Base-by-base conservation (phyloP, 1,284 basidiomycete genomes). In the Anthracocystis setariae region DNA sequence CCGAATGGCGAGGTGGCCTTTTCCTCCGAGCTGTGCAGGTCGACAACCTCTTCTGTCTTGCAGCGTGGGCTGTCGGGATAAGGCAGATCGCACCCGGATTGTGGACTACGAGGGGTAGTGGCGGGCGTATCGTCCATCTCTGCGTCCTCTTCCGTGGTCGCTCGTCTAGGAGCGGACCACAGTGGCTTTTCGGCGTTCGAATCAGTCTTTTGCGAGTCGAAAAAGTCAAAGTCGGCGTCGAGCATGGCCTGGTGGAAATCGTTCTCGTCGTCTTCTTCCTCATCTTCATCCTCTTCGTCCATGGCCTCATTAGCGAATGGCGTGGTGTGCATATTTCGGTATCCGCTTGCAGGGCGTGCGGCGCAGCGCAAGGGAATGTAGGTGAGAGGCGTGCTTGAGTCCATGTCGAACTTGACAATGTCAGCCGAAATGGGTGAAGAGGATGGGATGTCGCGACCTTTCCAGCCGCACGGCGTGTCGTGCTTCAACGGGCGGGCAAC, bases 181-280 rank as follows among this genome's bases (percentile, higher is more conserved):
- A 61, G 27, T 5, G 46, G 42, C 46, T 58, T 58, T 2, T 21
- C 32, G 12, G 18, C 46, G 15, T 42, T 48, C 10, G 35, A 20
- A 18, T 72, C 69, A 12, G 64, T 39, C 50, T 63, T 56, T 47
- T 60, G 63, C 46, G 53, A 64, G 46, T 57, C 63, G 46, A 77
- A 73, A 24, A 71, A 59, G 54, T 78, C 76, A 40, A 78, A 69
- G 54, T 78, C 74, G 38, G 73, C 74, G 35, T 77, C 69, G 21
- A 80, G 72, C 78, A 80, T 80, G n/a, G 74, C 74, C 43, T 72
- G 65, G 52, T 80, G 78, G 46, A 80, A 80, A 60, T 80, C 78
- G 29, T 80, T 69, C 45, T 80, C 78, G 27, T 80, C 78, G 35
- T 74, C 71, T 4, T 67, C 73, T 0, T 75, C 71, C 12, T 73